Evolutionary conservation across 352 stramenopile genomes (phyloP), one percentile per base, ranked within the genome.

Genomic region (Globisporangium paddicum): DNA sequence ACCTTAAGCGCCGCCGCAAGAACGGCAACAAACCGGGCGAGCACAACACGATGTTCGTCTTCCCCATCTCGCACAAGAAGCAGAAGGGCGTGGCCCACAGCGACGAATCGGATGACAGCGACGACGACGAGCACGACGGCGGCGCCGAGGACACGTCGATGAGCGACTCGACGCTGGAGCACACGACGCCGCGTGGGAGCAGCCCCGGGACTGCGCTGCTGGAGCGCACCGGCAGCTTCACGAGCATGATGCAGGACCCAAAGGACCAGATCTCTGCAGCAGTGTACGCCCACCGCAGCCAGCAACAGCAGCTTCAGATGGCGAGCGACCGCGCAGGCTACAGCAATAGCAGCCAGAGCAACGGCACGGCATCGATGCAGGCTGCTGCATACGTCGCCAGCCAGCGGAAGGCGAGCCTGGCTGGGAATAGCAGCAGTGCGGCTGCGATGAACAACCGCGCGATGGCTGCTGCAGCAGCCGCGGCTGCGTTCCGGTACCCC

Each of bases 1-100:
- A 82, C 61, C 64, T 81, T 37, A 85, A 86, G 54, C 68, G 81
- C 0, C 71, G 75, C 5, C 72, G 78, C 19, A 71, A 68, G 34
- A 69, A 73, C 56, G 61, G 64, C 32, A 71, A 69, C 25, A 69
- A 82, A 3, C 52, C 60, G 1, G 73, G 64, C 28, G 78, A 90
- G 52, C 66, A 67, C 52, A 85, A 85, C 62, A 84, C 70, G 13
- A 91, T 89, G 79, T 89, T 91, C 38, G 75, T 90, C 41, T 93
- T 93, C 47, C 83, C 83, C 0, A 93, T 93, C 37, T 72, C 75
- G n/a, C 76, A 75, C 41, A 77, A 75, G 45, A 70, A 67, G 41
- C 74, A 71, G 21, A 64, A 56, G 8, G 64, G 48, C 28, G 64
- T 19, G 14, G 37, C 23, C 14, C 68, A 75, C 58, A 72, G 79